Base-by-base conservation (phyloP, 768 basidiomycete genomes). In the Lanmaoa pseudosensibilis region DNA sequence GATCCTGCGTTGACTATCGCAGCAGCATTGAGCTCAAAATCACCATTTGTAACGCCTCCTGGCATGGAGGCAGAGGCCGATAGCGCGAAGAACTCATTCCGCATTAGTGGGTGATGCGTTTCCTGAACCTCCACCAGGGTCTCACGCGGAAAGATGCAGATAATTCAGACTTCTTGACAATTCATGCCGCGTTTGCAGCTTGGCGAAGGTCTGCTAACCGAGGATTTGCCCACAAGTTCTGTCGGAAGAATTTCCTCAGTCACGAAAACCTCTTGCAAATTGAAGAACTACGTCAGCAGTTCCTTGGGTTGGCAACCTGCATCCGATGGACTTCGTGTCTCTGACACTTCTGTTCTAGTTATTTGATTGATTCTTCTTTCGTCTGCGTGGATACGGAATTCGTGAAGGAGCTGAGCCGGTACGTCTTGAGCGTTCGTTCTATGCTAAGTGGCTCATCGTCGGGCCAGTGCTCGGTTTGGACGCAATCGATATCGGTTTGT, bases 1-100 rank as follows among this genome's bases (percentile, higher is more conserved):
- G 96, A 98, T 72, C 92, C 95, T 2, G 96, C 94, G n/a, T 78
- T 99, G 47, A 97, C 96, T 6, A 94, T 99, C 56, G 94, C 93
- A 16, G 96, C 96, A 7, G 84, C 91, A 1, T 75, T 98, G 40
- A 95, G 91, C 67, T 88, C 92, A 1, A 98, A 98, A 70, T 92
- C 91, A 2, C 96, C 95, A 0, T 99, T 98, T 69, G 71, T 98
- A 21, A 82, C 88, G 3, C 95, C 96, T 0, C 83, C 96, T 56
- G 95, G 96, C 3, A 77, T 86, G 44, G 94, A 97, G 71, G 78
- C 84, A 55, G 90, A 94, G 64, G 95, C 95, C 0, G 88, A 94
- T 67, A 80, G 83, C 13, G 90, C 94, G 37, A 97, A 94, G 72
- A 75, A 75, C 38, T 79, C 82, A 6, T 98, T 98, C 77, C 82